Conservation (phyloP, 345 rosid species). For the Balakata baccata region DNA sequence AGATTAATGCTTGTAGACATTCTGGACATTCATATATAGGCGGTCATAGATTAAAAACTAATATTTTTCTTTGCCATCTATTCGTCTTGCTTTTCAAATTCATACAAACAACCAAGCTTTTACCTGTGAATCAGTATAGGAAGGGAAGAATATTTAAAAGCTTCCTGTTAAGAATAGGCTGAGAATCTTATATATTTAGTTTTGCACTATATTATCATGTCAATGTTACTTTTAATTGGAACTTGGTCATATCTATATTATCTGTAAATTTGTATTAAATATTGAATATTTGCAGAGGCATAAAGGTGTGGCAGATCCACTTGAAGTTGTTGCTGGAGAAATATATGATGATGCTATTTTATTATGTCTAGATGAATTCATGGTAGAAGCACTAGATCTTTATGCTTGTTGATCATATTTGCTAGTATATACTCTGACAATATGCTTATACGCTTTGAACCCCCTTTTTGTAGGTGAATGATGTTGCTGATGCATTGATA, state of each 20-base stretch:
- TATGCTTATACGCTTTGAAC: background rate
- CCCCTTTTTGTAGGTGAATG: conserved; percentile 62
- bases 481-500: conserved; percentile 97
- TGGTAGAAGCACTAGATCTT: conserved; percentile 48
- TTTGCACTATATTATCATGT: background rate
- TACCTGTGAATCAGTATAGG: background rate
- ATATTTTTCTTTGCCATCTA: background rate
- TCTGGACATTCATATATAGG: background rate
- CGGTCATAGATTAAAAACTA: background rate
- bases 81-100: background rate
- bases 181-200: background rate
- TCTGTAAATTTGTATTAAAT: conserved; percentile 3
- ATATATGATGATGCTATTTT: conserved; percentile 87
- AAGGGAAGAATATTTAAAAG: background rate
- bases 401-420: conserved; percentile 1
- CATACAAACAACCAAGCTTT: background rate
- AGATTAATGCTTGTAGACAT: background rate
- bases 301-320: conserved; percentile 90
- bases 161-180: background rate
- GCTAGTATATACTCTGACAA: background rate
- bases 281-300: conserved; percentile 63
- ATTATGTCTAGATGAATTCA: conserved; percentile 90
- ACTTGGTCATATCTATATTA: conserved; percentile 1
- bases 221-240: conserved; percentile 5
- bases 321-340: conserved; percentile 95